These are phyloP conservation scores for Plicaturopsis crispa DNA, from an alignment of 768 basidiomycete species.

Conservation along the genomic window DNA sequence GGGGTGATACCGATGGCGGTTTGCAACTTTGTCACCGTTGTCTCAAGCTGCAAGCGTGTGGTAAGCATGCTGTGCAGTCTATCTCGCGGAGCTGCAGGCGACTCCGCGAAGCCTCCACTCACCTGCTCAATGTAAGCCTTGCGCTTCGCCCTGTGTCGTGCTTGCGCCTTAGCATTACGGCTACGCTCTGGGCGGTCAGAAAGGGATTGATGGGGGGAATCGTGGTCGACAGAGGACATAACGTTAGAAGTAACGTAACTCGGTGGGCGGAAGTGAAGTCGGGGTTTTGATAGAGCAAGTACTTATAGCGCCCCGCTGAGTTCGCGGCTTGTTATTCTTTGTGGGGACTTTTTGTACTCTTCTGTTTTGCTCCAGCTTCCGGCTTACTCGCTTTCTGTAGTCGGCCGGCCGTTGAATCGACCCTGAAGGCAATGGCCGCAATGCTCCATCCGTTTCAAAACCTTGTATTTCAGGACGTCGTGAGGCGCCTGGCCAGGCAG, in stretches of 20 bases:
- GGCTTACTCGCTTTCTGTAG: constrained; percentile 39
- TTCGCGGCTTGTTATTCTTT: background rate
- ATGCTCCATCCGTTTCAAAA: background rate
- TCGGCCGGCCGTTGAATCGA: constrained; percentile 25
- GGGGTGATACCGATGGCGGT: constrained; percentile 63
- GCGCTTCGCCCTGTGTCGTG: constrained; percentile 84
- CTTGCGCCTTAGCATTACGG: constrained; percentile 85
- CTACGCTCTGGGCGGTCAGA: constrained; percentile 72
- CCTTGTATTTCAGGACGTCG: background rate
- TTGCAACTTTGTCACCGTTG: constrained; percentile 81
- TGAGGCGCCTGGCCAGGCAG: background rate
- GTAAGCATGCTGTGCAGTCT: constrained; percentile 4
- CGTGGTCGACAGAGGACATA: constrained; percentile 54
- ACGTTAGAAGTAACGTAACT: constrained; percentile 37
- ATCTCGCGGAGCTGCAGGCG: constrained; percentile 5
- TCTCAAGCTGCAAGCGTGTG: constrained; percentile 67
- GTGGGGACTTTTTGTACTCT: background rate
- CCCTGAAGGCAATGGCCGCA: constrained; percentile 24
- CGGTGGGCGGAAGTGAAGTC: constrained; percentile 34
- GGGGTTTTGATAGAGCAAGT: constrained; percentile 38
- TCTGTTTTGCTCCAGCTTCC: constrained; percentile 30
- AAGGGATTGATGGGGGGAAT: constrained; percentile 34
- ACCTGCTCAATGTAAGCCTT: constrained; percentile 93
- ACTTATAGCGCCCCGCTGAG: constrained; percentile 11
- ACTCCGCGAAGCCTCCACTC: no score